These are phyloP conservation scores for Lactarius pseudohatsudake DNA, from an alignment of 768 basidiomycete species.

Conservation along the genomic window DNA sequence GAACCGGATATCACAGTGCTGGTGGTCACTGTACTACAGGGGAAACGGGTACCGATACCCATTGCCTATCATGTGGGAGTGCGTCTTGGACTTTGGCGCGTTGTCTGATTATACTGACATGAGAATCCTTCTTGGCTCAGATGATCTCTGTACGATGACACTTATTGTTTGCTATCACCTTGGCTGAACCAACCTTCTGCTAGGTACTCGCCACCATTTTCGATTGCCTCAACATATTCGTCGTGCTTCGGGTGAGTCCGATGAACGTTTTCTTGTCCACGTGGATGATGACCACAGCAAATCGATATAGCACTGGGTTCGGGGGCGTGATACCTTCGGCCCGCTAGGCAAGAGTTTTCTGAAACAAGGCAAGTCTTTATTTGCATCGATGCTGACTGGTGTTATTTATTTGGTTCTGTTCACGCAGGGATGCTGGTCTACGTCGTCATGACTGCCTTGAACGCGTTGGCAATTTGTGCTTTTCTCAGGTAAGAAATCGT, in stretches of 20 bases:
- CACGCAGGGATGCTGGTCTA: conserved; percentile 24
- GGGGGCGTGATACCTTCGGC: conserved; percentile 14
- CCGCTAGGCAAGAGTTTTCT: conserved; percentile 25
- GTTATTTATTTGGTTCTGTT: neutral
- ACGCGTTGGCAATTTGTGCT: conserved; percentile 20
- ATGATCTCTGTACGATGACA: conserved; percentile 15
- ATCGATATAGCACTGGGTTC: conserved; percentile 19
- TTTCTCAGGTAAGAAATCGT: conserved; percentile 19
- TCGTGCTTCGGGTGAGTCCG: conserved; percentile 17
- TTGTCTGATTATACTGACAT: neutral
- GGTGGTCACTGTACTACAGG: fast-evolving
- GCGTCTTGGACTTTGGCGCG: neutral
- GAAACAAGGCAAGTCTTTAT: conserved; percentile 22
- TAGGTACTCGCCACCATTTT: conserved; percentile 17
- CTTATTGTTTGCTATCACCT: neutral
- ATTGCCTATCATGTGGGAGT: conserved; percentile 22
- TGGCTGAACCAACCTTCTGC: neutral
- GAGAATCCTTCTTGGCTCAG: neutral
- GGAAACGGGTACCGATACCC: neutral
- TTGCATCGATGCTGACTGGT: too few relatives aligned
- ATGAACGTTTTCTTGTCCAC: neutral
- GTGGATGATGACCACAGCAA: neutral
- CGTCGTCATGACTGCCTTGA: conserved; percentile 25
- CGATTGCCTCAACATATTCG: conserved; percentile 18
- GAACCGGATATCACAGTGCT: too few relatives aligned